These are phyloP conservation scores for Adansonia madagascariensis DNA, from an alignment of 441 rosid species.

Conservation along the genomic window DNA sequence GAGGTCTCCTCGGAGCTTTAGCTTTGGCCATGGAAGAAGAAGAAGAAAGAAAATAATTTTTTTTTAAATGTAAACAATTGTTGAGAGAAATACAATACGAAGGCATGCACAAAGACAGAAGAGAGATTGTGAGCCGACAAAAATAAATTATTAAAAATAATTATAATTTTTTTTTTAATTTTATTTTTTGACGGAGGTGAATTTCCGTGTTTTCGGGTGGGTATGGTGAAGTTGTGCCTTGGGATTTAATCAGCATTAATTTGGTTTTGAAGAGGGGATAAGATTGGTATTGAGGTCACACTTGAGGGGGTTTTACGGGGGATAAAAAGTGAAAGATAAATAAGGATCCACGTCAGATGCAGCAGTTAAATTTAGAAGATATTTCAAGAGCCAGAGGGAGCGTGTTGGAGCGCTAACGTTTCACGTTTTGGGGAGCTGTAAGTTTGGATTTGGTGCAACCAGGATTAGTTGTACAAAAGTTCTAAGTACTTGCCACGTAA, in stretches of 20 bases:
- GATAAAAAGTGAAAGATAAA: not conserved
- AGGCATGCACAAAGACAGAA: slow-evolving; percentile 36
- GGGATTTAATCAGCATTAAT: slow-evolving; percentile 19
- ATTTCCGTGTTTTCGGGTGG: slow-evolving; percentile 20
- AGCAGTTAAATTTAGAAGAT: slow-evolving; percentile 14
- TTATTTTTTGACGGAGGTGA: not conserved
- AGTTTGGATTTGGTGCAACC: slow-evolving; percentile 7
- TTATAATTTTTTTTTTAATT: not conserved
- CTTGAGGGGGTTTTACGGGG: not conserved
- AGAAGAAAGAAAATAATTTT: too few species aligned
- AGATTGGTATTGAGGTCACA: slow-evolving; percentile 29
- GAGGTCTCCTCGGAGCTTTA: not conserved
- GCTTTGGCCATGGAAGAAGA: not conserved
- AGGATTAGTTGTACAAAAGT: not conserved
- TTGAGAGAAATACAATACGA: slow-evolving; percentile 29
- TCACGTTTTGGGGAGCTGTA: not conserved
- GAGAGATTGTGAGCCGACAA: slow-evolving; percentile 22
- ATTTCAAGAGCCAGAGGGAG: not conserved
- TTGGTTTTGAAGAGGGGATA: slow-evolving; percentile 18
- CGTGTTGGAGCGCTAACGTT: not conserved
- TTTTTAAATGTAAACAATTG: not conserved
- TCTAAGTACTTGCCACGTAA: slow-evolving; percentile 34
- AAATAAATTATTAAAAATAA: not conserved
- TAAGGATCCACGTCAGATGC: slow-evolving; percentile 45
- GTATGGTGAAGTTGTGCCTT: not conserved